Evolutionary conservation across 2,329 filamentous ascomycete species (phyloP).

Genomic region (Fusarium beomiforme): DNA sequence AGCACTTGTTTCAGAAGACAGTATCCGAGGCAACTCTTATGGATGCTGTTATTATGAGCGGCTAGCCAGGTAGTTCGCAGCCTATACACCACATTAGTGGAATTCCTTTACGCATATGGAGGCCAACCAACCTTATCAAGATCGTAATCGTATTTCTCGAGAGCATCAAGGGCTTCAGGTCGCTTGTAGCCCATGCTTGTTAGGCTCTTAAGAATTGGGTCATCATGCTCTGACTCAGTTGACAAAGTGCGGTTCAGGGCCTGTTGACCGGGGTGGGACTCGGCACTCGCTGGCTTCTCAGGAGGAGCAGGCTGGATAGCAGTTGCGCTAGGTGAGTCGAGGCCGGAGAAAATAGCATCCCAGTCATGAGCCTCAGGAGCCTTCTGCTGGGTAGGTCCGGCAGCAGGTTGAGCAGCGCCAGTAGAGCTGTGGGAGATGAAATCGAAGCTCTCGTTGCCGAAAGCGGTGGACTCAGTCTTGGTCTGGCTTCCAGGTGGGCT

Average conservation of each 20-base stretch:
- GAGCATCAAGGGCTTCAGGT: slow-evolving; percentile 75
- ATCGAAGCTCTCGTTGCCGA: slow-evolving; percentile 67
- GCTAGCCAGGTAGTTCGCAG: slow-evolving; percentile 65
- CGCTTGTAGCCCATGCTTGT: slow-evolving; percentile 90
- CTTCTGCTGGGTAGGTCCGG: slow-evolving; percentile 51
- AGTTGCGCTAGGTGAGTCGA: slow-evolving; percentile 66
- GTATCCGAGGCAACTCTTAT: slow-evolving; percentile 7
- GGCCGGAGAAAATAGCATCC: slow-evolving; percentile 90
- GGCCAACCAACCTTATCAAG: slow-evolving; percentile 80
- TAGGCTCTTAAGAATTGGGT: slow-evolving; percentile 88
- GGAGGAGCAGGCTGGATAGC: slow-evolving; percentile 36
- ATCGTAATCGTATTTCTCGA: slow-evolving; percentile 97
- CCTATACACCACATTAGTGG: slow-evolving; percentile 45
- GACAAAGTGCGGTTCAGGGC: slow-evolving; percentile 65
- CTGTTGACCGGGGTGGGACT: slow-evolving; percentile 41
- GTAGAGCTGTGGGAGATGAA: slow-evolving; percentile 58
- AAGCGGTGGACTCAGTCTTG: slow-evolving; percentile 64
- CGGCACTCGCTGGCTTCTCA: slow-evolving; percentile 28
- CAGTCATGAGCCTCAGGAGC: slow-evolving; percentile 77
- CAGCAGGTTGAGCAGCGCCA: slow-evolving; percentile 49
- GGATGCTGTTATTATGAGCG: slow-evolving; percentile 55
- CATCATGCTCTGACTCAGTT: slow-evolving; percentile 84
- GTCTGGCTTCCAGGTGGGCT: slow-evolving; percentile 64
- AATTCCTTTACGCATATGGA: neutral
- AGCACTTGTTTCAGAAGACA: slow-evolving; percentile 16